These are phyloP conservation scores for Trametes sp. DNA, from an alignment of 1,284 basidiomycete genomes.

Conservation along the genomic window DNA sequence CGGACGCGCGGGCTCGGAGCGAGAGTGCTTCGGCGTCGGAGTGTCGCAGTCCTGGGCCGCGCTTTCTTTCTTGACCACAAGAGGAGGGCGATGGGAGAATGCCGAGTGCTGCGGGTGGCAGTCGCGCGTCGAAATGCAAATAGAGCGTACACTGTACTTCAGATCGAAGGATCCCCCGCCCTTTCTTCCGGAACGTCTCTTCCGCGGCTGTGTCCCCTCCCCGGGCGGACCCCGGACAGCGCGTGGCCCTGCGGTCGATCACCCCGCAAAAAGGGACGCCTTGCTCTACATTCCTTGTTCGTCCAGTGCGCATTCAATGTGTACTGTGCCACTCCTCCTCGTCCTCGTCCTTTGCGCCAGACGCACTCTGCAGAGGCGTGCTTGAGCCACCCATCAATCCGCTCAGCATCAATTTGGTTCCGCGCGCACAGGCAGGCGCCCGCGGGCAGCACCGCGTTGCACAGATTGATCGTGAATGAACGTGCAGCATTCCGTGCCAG, in stretches of 20 bases:
- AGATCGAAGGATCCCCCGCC: constrained; percentile 13
- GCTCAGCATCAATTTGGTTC: not conserved
- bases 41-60: not conserved
- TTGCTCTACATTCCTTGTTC: not conserved
- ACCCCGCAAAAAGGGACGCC: constrained; percentile 1
- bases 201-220: constrained; percentile 7
- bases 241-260: not conserved
- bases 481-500: not conserved
- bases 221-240: constrained; percentile 20
- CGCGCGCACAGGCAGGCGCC: not conserved
- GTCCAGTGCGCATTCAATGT: not conserved
- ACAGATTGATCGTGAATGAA: not conserved
- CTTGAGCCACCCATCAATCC: not conserved
- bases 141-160: constrained; percentile 4
- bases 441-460: not conserved
- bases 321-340: not conserved
- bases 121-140: too few relatives aligned
- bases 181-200: not conserved
- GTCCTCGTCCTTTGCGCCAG: not conserved
- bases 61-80: not conserved
- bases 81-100: not conserved
- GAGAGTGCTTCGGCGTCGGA: too few relatives aligned
- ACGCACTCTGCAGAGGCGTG: not conserved
- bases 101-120: too few relatives aligned
- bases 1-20: too few relatives aligned